phyloP scores from a whole-genome alignment of 805 yeast species.

The Zygoascus tannicola region DNA sequence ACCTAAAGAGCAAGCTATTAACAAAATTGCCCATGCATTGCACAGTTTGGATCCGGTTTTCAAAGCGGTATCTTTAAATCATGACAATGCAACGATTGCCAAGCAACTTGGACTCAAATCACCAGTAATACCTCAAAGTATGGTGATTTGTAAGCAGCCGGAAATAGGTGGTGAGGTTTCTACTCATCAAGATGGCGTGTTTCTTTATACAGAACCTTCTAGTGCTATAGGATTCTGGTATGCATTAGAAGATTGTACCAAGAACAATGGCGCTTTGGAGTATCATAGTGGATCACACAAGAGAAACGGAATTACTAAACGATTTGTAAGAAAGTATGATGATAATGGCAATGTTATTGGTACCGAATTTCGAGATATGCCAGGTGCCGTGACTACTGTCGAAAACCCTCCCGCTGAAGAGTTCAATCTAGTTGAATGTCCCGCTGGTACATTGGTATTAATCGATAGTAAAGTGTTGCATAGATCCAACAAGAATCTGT shows the following conservation, averaged over 20 bases:
- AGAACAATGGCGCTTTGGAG: conserved; percentile 57
- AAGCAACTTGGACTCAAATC: conserved; percentile 44
- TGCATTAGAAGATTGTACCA: conserved; percentile 66
- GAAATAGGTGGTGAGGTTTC: conserved; percentile 67
- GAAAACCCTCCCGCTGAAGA: conserved; percentile 32
- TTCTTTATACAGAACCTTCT: conserved; percentile 62
- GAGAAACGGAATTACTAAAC: conserved; percentile 42
- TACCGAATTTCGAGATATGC: conserved; percentile 42
- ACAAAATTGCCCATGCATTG: conserved; percentile 73
- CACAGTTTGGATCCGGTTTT: conserved; percentile 50
- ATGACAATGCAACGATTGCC: conserved; percentile 43
- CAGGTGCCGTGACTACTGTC: conserved; percentile 22
- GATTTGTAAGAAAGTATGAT: conserved; percentile 46
- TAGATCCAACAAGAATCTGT: conserved; percentile 53
- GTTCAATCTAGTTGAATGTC: conserved; percentile 48
- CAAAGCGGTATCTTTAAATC: conserved; percentile 40
- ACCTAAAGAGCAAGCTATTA: conserved; percentile 50
- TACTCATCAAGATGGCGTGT: conserved; percentile 66
- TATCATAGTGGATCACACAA: conserved; percentile 66
- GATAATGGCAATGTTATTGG: conserved; percentile 37
- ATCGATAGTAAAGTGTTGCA: conserved; percentile 67
- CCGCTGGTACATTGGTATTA: conserved; percentile 62
- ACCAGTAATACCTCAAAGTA: conserved; percentile 66
- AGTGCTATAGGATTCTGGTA: conserved; percentile 74
- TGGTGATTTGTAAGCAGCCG: conserved; percentile 75